A percentile compares a stretch with the other conserved stretches of the same genome.
Evolutionary conservation across 768 basidiomycete genomes (phyloP).

Genomic region (Rhodosporidiobolus sp.): DNA sequence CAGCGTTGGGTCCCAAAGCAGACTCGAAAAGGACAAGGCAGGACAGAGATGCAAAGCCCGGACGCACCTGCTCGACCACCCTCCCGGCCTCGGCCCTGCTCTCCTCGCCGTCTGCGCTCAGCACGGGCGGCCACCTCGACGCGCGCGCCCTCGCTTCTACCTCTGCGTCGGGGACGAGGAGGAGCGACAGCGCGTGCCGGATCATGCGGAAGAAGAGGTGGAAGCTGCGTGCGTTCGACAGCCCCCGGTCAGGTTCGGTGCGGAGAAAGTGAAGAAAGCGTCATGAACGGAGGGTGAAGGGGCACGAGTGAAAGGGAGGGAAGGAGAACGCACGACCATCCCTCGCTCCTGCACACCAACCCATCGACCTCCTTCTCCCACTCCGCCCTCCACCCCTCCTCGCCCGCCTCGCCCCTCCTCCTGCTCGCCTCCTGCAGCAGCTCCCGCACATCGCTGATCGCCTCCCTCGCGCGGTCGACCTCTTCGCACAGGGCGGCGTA

Average conservation of each 20-base stretch:
- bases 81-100: neutral
- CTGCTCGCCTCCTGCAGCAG: slow-evolving; percentile 15
- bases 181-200: slow-evolving; percentile 8
- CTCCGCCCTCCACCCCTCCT: slow-evolving; percentile 21
- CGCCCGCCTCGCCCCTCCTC: neutral
- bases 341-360: slow-evolving; percentile 36
- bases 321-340: slow-evolving; percentile 35
- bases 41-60: neutral
- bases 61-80: slow-evolving; percentile 10
- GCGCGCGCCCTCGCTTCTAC: neutral
- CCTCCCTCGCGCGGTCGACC: slow-evolving; percentile 17
- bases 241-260: too few relatives aligned
- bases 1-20: too few relatives aligned
- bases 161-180: neutral
- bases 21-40: too few relatives aligned
- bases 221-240: slow-evolving; percentile 12
- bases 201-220: slow-evolving; percentile 36
- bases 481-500: slow-evolving; percentile 28
- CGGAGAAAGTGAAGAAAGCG: neutral
- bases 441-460: slow-evolving; percentile 36
- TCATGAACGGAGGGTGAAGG: too few relatives aligned
- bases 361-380: slow-evolving; percentile 36
- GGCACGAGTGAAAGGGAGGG: too few relatives aligned
- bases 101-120: too few relatives aligned
- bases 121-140: slow-evolving; percentile 11